Base-by-base conservation (phyloP, 148 eudicot genomes). In the Fagopyrum tataricum region DNA sequence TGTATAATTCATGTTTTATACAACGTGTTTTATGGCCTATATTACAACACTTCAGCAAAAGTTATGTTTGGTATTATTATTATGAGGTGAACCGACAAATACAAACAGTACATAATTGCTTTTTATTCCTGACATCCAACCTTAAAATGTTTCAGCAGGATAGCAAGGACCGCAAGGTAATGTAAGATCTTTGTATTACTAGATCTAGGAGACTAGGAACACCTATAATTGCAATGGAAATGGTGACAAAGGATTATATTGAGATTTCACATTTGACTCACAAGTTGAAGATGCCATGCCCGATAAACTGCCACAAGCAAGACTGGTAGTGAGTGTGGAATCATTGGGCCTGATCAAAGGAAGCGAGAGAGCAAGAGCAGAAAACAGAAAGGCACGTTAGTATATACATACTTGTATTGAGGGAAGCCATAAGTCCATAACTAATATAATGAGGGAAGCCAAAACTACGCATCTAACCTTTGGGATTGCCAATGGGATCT, bases 401-500 rank as follows among this genome's bases (percentile, higher is more conserved):
- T 10, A 24, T 18, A 49, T 49, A n/a, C n/a, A 4, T 4, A 15
- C 55, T 3, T n/a, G 14, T 31, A 31, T 31, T 1, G 2, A 31
- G 37, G 37, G 37, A 31, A 3, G 37, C 37, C 37, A 31, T 13
- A 13, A 49, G n/a, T 13, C 37, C 37, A 31, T 13, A 13, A 49
- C 55, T 13, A 17, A 12, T 23, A 21, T 59, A 0, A 59, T 6
- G 24, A 59, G 66, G 39, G 66, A 59, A 59, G 14, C 26, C 20
- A 23, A 21, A 1, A 14, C 5, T 39, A 31, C 37, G 42, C n/a
- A 6, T 18, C 44, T 67, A 41, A 93, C 98, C 98, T 93, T 72
- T 69, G 82, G 78, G 85, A 83, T 26, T 76, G 90, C 96, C 97
- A 93, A 71, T 73, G 55, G 67, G 91, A 77, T 75, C 89, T 85